Evolutionary conservation across 805 yeast species (phyloP).

Genomic region (Nakazawaea ishiwadae): DNA sequence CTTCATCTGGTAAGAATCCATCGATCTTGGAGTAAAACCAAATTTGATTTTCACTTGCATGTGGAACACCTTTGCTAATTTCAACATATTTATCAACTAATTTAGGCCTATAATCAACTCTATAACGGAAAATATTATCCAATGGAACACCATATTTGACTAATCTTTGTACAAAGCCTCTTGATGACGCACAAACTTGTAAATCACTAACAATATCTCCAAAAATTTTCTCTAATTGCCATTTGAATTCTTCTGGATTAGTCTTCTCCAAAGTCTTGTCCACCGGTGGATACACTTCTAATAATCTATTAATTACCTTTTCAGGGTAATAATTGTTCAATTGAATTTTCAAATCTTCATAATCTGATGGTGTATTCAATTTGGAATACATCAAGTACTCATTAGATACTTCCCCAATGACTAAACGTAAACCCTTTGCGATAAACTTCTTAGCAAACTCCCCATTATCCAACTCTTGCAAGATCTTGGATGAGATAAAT

Average conservation of each 20-base stretch:
- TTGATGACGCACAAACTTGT: constrained; percentile 32
- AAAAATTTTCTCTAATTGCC: constrained; percentile 22
- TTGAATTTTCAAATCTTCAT: constrained; percentile 26
- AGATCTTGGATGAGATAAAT: constrained; percentile 27
- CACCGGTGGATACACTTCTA: constrained; percentile 15
- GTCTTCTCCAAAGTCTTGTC: constrained; percentile 11
- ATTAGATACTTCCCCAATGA: constrained; percentile 33
- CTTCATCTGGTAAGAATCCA: constrained; percentile 21
- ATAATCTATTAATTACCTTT: constrained; percentile 21
- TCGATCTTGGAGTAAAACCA: constrained; percentile 30
- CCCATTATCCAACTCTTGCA: constrained; percentile 29
- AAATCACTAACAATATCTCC: constrained; percentile 33
- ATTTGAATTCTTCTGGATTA: constrained; percentile 17
- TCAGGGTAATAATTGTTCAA: constrained; percentile 34
- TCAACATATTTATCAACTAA: constrained; percentile 12
- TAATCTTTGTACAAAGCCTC: constrained; percentile 30
- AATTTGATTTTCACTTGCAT: constrained; percentile 14
- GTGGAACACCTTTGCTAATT: constrained; percentile 14
- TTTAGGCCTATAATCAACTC: constrained; percentile 14
- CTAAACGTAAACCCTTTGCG: constrained; percentile 20
- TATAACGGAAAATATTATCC: constrained; percentile 14
- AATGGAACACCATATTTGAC: constrained; percentile 15
- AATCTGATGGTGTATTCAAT: constrained; percentile 26
- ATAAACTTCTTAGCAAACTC: constrained; percentile 23
- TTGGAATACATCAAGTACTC: constrained; percentile 28